Conservation (phyloP, 208 protist genomes). For the Leishmania guyanensis region DNA sequence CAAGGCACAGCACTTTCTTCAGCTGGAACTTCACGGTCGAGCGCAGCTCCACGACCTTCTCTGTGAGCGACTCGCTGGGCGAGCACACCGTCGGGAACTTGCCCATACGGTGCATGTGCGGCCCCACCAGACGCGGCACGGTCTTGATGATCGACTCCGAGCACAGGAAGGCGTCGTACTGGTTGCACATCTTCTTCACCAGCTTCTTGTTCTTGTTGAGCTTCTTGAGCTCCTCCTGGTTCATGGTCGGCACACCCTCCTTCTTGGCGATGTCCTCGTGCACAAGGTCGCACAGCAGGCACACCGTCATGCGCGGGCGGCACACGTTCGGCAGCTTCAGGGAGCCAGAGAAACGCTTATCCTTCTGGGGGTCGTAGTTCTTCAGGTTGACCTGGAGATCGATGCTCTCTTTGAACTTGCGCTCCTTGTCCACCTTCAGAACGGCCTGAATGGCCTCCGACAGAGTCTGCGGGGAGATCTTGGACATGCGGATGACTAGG, state of each 20-base stretch:
- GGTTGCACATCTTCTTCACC: conserved; percentile 99
- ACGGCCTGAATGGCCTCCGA: conserved; percentile 87
- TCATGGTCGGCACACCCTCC: conserved; percentile 92
- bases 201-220: conserved; percentile 99
- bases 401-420: conserved; percentile 98
- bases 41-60: conserved; percentile 96
- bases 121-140: conserved; percentile 95
- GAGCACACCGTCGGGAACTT: conserved; percentile 98
- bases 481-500: conserved; percentile 63
- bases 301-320: conserved; percentile 95
- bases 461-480: conserved; percentile 81
- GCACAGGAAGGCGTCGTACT: conserved; percentile 99
- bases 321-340: conserved; percentile 95
- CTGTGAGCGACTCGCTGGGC: conserved; percentile 91
- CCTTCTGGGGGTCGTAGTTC: conserved; percentile 99
- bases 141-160: conserved; percentile 97
- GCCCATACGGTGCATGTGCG: conserved; percentile 99
- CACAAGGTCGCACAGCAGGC: conserved; percentile 96
- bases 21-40: conserved; percentile 99
- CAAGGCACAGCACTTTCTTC: conserved; percentile 99
- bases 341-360: conserved; percentile 99
- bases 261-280: conserved; percentile 97
- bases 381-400: conserved; percentile 99
- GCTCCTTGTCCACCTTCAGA: conserved; percentile 75
- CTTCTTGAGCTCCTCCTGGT: conserved; percentile 98